Evolutionary conservation across 169 alveolate genomes (phyloP).

Genomic region (Plasmodium falciparum): DNA sequence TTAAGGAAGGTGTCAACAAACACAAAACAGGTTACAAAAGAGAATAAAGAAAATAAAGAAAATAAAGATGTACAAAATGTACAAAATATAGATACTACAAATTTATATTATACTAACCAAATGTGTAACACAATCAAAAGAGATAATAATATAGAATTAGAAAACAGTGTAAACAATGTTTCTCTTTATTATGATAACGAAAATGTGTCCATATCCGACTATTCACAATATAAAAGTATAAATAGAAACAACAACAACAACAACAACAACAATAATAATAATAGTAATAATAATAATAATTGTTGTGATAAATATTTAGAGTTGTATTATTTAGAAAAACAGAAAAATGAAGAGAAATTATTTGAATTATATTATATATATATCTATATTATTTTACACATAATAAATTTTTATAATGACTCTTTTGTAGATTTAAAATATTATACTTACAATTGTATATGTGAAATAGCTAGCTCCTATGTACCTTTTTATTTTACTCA

Average conservation of each 20-base stretch:
- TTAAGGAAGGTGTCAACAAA: constrained; percentile 35
- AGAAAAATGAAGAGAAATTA: constrained; percentile 62
- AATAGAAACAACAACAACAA: neutral
- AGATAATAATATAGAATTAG: too few species aligned
- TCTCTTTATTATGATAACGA: too few species aligned
- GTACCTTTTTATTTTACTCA: constrained; percentile 75
- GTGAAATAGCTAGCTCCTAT: constrained; percentile 77
- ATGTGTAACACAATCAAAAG: too few species aligned
- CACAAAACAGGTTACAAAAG: constrained; percentile 14
- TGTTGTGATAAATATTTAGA: neutral
- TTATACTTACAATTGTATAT: constrained; percentile 72
- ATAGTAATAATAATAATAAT: neutral
- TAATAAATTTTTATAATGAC: constrained; percentile 66
- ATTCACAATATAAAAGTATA: neutral
- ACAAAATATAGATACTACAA: neutral
- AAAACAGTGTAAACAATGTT: too few species aligned
- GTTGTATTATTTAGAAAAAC: constrained; percentile 24
- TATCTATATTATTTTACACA: constrained; percentile 68
- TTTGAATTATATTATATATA: constrained; percentile 71
- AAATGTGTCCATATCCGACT: too few species aligned
- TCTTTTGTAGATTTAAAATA: constrained; percentile 63
- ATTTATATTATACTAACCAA: too few species aligned
- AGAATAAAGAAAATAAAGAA: too few species aligned
- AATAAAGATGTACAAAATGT: too few species aligned
- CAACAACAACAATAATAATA: neutral